Evolutionary conservation across 352 stramenopile species (phyloP).

Genomic region (Pythium inflatum): DNA sequence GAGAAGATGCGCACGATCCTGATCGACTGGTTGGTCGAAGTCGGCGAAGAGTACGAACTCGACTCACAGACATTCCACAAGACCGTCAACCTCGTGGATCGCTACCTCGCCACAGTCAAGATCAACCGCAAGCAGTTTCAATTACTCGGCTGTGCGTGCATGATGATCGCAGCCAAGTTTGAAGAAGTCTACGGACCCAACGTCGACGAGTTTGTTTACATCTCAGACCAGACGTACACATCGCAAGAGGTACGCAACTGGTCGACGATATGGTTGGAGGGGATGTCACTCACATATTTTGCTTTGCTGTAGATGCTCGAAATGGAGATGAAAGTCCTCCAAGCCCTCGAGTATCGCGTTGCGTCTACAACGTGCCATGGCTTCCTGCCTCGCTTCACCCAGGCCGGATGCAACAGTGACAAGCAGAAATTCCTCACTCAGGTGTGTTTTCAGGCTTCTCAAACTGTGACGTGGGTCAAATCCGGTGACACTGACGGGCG

Average conservation of each 20-base stretch:
- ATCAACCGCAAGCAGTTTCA: conserved; percentile 94
- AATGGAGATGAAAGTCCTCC: conserved; percentile 80
- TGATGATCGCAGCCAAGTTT: conserved; percentile 97
- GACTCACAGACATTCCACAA: conserved; percentile 85
- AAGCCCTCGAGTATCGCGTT: conserved; percentile 76
- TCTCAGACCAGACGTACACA: conserved; percentile 96
- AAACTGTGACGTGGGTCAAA: too few relatives aligned
- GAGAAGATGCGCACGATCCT: conserved; percentile 99
- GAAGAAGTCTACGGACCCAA: conserved; percentile 97
- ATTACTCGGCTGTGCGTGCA: conserved; percentile 94
- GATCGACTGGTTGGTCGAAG: conserved; percentile 98
- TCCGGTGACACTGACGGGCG: conserved; percentile 11
- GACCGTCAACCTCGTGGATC: conserved; percentile 84
- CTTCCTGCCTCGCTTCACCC: conserved; percentile 67
- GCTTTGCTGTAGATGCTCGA: conserved; percentile 66
- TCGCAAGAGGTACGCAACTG: conserved; percentile 59
- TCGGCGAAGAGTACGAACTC: conserved; percentile 85
- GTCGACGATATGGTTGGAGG: not conserved
- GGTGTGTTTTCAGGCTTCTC: conserved; percentile 34
- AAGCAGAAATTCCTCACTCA: conserved; percentile 65
- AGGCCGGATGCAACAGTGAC: conserved; percentile 58
- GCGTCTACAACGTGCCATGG: conserved; percentile 78
- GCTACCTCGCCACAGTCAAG: conserved; percentile 77
- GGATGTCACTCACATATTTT: not conserved
- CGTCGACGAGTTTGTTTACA: conserved; percentile 96